Evolutionary conservation across 306 rosid genomes (phyloP), one percentile per base, ranked within the genome.

Genomic region (Citrullus colocynthis): DNA sequence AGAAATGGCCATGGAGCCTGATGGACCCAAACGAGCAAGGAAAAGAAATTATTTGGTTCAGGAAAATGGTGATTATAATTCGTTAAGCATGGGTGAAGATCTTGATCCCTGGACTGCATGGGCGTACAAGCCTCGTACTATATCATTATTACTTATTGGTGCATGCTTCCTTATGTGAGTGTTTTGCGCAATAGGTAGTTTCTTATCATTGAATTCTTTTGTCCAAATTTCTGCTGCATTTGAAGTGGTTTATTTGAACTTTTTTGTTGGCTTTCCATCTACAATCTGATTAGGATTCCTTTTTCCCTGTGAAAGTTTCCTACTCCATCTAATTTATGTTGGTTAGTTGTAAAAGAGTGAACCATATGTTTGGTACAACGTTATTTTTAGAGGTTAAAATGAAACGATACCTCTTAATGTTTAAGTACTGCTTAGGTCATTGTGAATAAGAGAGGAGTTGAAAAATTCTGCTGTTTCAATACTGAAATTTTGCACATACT

Each of bases 51-150:
- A 28, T 85, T 51, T 5, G 74, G 80, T 83, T 76, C 85, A 88
- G 79, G 89, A 82, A 89, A 96, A 93, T 73, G 99, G 97, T 36
- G 86, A 82, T 78, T 77, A n/a, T 70, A 87, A 85, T 84, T 78
- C 76, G 52, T 83, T 82, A 45, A 82, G 78, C 81, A 54, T 76
- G 77, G 87, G 87, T 13, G 97, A 92, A 65, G 99, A 92, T 17
- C 84, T 84, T 80, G 99, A 96, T 89, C 99, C 99, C n/a, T 96
- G 99, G 99, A 96, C 99, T 64, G 99, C 99, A 24, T 96, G 98
- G 99, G 98, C 99, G 18, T 96, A 96, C 96, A 92, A 84, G 91
- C 99, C 99, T 78, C 99, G 91, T 17, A 96, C 99, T 1, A 86
- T 96, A 78, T 87, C 99, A 30, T 81, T 96, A 85, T 89, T 96